Evolutionary conservation across 371 early-diverging fungal species (phyloP).

Genomic region (Mortierella sp.): DNA sequence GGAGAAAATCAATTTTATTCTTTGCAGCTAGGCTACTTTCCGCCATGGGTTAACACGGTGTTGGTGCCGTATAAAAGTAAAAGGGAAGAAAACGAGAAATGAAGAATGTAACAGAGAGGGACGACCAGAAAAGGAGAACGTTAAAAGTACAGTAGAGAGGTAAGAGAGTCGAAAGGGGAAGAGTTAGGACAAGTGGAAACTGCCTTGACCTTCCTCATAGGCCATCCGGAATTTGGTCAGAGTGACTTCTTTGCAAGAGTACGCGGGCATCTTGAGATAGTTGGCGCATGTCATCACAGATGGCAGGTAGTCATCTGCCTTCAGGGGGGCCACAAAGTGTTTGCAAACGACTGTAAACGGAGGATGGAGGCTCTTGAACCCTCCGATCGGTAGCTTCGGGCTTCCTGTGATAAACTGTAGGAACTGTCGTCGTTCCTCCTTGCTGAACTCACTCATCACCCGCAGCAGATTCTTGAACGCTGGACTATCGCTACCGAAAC

Average conservation of each 20-base stretch:
- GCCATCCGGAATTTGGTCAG: conserved; percentile 74
- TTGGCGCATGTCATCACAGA: conserved; percentile 98
- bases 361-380: conserved; percentile 87
- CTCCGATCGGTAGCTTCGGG: conserved; percentile 91
- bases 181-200: conserved; percentile 80
- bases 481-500: conserved; percentile 80
- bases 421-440: conserved; percentile 79
- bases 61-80: too few relatives aligned
- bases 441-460: conserved; percentile 73
- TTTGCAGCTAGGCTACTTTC: too few relatives aligned
- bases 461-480: conserved; percentile 73
- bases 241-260: conserved; percentile 78
- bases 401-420: conserved; percentile 93
- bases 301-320: conserved; percentile 87
- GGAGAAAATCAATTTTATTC: too few relatives aligned
- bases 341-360: conserved; percentile 91
- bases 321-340: conserved; percentile 69
- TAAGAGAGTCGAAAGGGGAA: background rate
- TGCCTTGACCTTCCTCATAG: conserved; percentile 88
- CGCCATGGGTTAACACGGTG: too few relatives aligned
- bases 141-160: too few relatives aligned
- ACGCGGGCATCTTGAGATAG: conserved; percentile 93
- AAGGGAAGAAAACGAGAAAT: too few relatives aligned
- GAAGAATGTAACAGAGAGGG: background rate
- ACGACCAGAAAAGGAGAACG: background rate